Evolutionary conservation across 345 rosid genomes (phyloP).

Genomic region (Linum lewisii): DNA sequence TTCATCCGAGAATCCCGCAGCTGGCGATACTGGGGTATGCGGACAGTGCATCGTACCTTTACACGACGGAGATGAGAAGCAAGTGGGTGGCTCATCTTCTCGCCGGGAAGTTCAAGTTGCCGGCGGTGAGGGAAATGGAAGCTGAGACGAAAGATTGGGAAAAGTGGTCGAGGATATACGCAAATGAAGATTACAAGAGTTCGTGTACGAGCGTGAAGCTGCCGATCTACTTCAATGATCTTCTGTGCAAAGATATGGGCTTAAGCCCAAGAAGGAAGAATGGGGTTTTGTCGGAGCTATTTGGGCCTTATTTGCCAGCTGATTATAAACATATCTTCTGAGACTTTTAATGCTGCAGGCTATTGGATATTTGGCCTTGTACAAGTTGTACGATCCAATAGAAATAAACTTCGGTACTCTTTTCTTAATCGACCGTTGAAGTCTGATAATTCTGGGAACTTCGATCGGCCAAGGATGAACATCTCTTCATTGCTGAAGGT

Average conservation of each 20-base stretch:
- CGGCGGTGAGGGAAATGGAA: constrained; percentile 27
- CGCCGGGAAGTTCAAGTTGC: constrained; percentile 19
- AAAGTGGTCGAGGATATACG: constrained; percentile 5
- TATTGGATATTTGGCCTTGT: too few relatives aligned
- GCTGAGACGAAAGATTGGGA: constrained; percentile 19
- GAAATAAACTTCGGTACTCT: too few relatives aligned
- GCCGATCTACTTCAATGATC: constrained; percentile 29
- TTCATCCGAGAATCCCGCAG: constrained; percentile 33
- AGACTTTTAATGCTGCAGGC: too few relatives aligned
- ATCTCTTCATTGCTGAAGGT: too few relatives aligned
- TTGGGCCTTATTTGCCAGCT: constrained; percentile 19
- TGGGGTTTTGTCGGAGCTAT: constrained; percentile 17
- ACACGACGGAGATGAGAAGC: constrained; percentile 28
- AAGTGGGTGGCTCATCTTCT: constrained; percentile 29
- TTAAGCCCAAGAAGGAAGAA: constrained; percentile 25
- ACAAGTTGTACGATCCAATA: too few relatives aligned
- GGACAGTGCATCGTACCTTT: constrained; percentile 17
- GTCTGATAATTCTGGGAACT: too few relatives aligned
- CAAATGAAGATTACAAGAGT: constrained; percentile 14
- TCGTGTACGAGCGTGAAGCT: constrained; percentile 15
- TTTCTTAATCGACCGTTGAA: too few relatives aligned
- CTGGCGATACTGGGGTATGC: constrained; percentile 31
- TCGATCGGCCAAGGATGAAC: too few relatives aligned
- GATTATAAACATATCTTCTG: constrained; percentile 3
- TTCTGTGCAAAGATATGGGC: constrained; percentile 27